phyloP scores from a whole-genome alignment of 2,329 filamentous ascomycete species.

The Penicillium rolfsii region DNA sequence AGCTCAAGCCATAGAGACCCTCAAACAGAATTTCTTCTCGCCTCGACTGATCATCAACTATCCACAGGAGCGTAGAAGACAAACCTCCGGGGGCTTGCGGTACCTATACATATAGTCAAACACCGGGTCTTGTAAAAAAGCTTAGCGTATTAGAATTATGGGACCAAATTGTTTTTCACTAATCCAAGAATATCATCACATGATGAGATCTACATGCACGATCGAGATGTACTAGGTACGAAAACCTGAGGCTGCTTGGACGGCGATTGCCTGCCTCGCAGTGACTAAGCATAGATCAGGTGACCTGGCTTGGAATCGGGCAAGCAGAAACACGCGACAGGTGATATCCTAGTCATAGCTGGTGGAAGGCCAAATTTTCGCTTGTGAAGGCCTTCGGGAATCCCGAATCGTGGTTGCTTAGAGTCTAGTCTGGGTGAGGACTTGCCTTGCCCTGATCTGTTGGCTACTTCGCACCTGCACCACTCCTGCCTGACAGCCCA shows the following conservation, averaged over 20 bases:
- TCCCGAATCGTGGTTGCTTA: neutral
- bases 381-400: neutral
- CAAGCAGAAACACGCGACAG: neutral
- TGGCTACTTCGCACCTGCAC: neutral
- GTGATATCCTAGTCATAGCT: neutral
- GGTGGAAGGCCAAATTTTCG: neutral
- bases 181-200: too few relatives aligned
- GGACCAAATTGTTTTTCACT: too few relatives aligned
- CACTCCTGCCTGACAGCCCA: conserved; percentile 17
- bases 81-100: too few relatives aligned
- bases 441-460: neutral
- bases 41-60: too few relatives aligned
- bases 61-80: too few relatives aligned
- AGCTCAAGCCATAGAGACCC: too few relatives aligned
- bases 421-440: neutral
- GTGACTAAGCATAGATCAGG: neutral
- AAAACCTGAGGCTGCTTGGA: neutral
- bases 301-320: neutral
- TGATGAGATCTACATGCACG: too few relatives aligned
- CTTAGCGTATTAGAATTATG: too few relatives aligned
- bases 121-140: too few relatives aligned
- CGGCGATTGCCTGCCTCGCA: neutral
- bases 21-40: too few relatives aligned
- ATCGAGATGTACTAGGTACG: too few relatives aligned
- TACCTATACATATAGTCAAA: too few relatives aligned